Evolutionary conservation across 495 filamentous ascomycete species (phyloP).

Genomic region (Lasiosphaeria hispida): DNA sequence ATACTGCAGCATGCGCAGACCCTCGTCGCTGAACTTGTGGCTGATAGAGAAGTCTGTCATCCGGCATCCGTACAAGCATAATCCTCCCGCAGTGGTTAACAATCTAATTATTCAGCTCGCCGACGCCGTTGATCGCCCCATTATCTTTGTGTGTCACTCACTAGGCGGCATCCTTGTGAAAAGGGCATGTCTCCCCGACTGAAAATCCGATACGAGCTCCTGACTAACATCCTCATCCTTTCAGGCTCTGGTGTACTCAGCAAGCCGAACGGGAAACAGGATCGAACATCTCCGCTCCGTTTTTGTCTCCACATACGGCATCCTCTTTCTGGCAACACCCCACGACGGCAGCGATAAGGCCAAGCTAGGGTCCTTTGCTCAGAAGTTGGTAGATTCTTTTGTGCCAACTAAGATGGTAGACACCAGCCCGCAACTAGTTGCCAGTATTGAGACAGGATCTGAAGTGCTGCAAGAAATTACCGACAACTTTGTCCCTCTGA

Average conservation of each 20-base stretch:
- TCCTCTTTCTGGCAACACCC: conserved; percentile 7
- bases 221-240: not conserved
- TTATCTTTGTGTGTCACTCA: conserved; percentile 8
- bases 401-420: conserved; percentile 5
- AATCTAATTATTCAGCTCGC: not conserved
- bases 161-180: conserved; percentile 7
- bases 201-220: not conserved
- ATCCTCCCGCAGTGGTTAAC: not conserved
- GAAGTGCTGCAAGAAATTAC: conserved; percentile 8
- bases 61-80: not conserved
- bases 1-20: conserved; percentile 9
- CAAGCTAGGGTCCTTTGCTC: conserved; percentile 2
- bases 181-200: not conserved
- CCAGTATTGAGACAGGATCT: not conserved
- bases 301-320: conserved; percentile 5
- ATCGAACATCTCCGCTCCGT: conserved; percentile 5
- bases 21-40: conserved; percentile 4
- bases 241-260: conserved; percentile 8
- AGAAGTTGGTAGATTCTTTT: not conserved
- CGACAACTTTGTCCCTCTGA: conserved; percentile 3
- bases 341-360: conserved; percentile 6
- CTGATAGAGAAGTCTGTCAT: conserved; percentile 5
- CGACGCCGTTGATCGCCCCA: not conserved
- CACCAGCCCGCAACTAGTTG: conserved; percentile 7
- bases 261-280: conserved; percentile 4